Evolutionary conservation across 805 yeast genomes (phyloP).

Genomic region (Starmerella gropengiesseri): DNA sequence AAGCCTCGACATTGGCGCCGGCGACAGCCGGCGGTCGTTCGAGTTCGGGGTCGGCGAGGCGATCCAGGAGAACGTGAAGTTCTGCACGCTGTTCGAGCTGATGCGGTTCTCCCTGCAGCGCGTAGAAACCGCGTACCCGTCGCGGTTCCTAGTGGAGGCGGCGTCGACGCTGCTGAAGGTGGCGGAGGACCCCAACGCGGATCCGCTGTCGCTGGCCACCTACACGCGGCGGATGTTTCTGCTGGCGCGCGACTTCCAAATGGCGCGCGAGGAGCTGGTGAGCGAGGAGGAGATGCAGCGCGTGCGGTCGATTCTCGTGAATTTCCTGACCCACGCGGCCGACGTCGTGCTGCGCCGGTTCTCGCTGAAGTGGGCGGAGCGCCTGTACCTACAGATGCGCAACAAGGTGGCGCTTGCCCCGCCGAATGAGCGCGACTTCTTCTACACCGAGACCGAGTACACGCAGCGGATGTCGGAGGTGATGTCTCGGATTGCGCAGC

Average conservation of each 20-base stretch:
- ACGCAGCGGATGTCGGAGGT: constrained; percentile 29
- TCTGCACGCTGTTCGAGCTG: constrained; percentile 59
- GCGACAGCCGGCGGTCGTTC: constrained; percentile 12
- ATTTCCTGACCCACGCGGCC: constrained; percentile 46
- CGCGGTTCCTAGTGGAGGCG: constrained; percentile 64
- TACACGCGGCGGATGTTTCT: constrained; percentile 52
- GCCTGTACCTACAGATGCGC: constrained; percentile 29
- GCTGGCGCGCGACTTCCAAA: constrained; percentile 43
- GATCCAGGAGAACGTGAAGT: constrained; percentile 34
- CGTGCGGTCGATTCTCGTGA: constrained; percentile 55
- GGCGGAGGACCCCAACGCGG: constrained; percentile 34
- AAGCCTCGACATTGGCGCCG: constrained; percentile 7
- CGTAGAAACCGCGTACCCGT: constrained; percentile 63
- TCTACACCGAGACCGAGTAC: constrained; percentile 25
- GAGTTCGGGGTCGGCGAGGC: constrained; percentile 12
- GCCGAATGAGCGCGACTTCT: constrained; percentile 23
- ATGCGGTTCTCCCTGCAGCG: constrained; percentile 46
- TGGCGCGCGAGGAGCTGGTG: constrained; percentile 25
- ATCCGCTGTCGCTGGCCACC: constrained; percentile 32
- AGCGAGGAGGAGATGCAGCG: constrained; percentile 34
- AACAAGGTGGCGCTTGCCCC: constrained; percentile 25
- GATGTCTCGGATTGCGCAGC: constrained; percentile 35
- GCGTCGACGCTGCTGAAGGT: constrained; percentile 48
- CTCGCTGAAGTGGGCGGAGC: constrained; percentile 27
- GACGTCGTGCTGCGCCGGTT: constrained; percentile 32